Conservation (phyloP, 2,329 filamentous ascomycete species). For the Xylariaceae sp. region DNA sequence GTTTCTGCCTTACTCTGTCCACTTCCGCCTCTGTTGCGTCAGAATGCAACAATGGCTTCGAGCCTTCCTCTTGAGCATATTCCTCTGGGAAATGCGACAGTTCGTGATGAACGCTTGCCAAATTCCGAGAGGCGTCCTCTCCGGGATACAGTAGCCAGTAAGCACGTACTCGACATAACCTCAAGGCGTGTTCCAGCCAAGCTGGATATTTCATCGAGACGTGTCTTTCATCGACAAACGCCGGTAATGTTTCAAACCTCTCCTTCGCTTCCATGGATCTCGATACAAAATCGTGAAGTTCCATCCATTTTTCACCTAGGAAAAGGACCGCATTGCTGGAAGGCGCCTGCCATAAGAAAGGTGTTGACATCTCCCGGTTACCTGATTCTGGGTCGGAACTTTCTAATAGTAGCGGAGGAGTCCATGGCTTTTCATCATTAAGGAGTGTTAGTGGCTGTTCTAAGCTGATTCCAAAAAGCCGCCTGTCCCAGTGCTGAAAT, state of each 20-base stretch:
- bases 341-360: constrained; percentile 83
- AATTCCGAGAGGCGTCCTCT: constrained; percentile 43
- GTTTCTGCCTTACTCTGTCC: constrained; percentile 21
- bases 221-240: constrained; percentile 45
- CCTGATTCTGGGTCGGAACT: constrained; percentile 22
- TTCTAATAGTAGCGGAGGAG: constrained; percentile 29
- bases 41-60: constrained; percentile 17
- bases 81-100: constrained; percentile 70
- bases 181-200: constrained; percentile 60
- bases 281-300: constrained; percentile 77
- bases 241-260: constrained; percentile 29
- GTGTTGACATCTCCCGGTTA: constrained; percentile 34
- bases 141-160: constrained; percentile 80
- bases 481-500: constrained; percentile 41
- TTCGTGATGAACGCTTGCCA: constrained; percentile 76
- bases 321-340: constrained; percentile 78
- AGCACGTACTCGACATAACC: constrained; percentile 69
- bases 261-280: constrained; percentile 49
- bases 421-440: constrained; percentile 55
- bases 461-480: constrained; percentile 75
- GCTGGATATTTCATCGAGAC: constrained; percentile 26
- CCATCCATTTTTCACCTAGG: constrained; percentile 80
- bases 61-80: constrained; percentile 30
- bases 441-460: constrained; percentile 64
- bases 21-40: constrained; percentile 24